Evolutionary conservation across 345 rosid genomes (phyloP).

Genomic region (Lepidium aucheri): DNA sequence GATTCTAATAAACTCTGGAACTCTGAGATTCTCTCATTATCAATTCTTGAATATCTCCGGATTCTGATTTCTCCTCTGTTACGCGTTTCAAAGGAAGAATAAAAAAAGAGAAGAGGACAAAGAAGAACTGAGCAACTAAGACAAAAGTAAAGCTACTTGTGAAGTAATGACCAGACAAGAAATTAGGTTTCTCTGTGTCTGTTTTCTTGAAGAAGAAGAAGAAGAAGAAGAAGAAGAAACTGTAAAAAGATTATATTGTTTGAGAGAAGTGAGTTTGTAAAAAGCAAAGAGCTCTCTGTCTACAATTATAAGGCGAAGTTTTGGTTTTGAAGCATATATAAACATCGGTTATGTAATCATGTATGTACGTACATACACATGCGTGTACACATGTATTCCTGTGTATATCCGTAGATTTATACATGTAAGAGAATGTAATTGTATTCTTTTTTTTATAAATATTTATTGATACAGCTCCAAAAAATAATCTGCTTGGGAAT

Average conservation of each 20-base stretch:
- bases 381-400: slow-evolving; percentile 25
- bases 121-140: slow-evolving; percentile 13
- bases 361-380: slow-evolving; percentile 18
- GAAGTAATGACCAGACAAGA: slow-evolving; percentile 30
- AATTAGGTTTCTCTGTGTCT: slow-evolving; percentile 21
- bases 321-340: slow-evolving; percentile 30
- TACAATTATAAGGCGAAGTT: slow-evolving; percentile 39
- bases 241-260: slow-evolving; percentile 8
- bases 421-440: slow-evolving; percentile 32
- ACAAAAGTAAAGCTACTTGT: slow-evolving; percentile 21
- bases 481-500: slow-evolving; percentile 33
- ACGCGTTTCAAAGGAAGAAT: not conserved
- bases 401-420: slow-evolving; percentile 31
- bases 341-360: slow-evolving; percentile 12
- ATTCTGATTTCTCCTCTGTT: slow-evolving; percentile 3
- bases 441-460: not conserved
- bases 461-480: slow-evolving; percentile 5
- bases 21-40: slow-evolving; percentile 10
- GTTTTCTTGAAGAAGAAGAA: slow-evolving; percentile 28
- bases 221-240: slow-evolving; percentile 17
- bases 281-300: slow-evolving; percentile 29
- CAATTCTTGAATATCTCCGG: not conserved
- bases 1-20: not conserved
- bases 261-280: slow-evolving; percentile 29
- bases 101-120: slow-evolving; percentile 24